These are phyloP conservation scores for Didymella pinodella DNA, from an alignment of 2,329 filamentous ascomycete species.

Conservation along the genomic window DNA sequence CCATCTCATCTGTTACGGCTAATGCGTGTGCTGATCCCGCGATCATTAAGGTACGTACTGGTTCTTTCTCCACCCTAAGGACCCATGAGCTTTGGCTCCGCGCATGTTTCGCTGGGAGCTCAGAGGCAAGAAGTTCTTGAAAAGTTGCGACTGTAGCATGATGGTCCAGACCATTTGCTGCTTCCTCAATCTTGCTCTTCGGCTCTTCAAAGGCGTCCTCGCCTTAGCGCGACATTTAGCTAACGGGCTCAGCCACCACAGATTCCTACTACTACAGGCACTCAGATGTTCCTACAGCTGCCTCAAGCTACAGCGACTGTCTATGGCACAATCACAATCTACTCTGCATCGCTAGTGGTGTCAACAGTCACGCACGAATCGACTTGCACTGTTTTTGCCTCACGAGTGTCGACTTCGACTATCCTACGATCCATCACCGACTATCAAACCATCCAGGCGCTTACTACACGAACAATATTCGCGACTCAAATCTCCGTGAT, in stretches of 20 bases:
- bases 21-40: constrained; percentile 1
- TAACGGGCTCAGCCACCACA: neutral
- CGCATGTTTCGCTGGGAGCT: neutral
- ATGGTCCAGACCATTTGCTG: neutral
- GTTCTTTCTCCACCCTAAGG: neutral
- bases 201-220: neutral
- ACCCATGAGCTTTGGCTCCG: neutral
- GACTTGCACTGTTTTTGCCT: neutral
- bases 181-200: neutral
- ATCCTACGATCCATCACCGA: neutral
- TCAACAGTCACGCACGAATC: neutral
- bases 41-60: neutral
- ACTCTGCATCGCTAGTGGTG: neutral
- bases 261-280: neutral
- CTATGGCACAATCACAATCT: neutral
- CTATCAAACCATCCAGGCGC: neutral
- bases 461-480: constrained; percentile 5
- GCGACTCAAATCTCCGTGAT: neutral
- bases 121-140: too few species aligned
- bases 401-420: neutral
- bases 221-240: neutral
- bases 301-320: neutral
- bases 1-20: neutral
- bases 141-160: too few species aligned
- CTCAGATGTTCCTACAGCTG: neutral